Conservation (phyloP, 1,139 yeast species). For the Geotrichum restrictum region DNA sequence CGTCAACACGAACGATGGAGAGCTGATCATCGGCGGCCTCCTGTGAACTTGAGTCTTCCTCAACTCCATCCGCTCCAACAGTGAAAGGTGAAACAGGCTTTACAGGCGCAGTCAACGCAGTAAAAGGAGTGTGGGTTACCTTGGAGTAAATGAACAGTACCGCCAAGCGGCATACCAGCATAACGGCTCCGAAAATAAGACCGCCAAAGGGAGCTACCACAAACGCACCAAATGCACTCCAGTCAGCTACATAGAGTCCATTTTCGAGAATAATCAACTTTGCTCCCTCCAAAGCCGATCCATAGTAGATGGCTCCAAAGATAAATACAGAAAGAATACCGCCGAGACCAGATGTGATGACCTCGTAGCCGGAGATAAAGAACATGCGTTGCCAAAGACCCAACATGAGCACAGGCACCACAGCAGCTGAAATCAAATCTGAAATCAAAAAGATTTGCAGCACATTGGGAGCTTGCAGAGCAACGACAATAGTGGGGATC, state of each 20-base stretch:
- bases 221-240: constrained; percentile 95
- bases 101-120: constrained; percentile 52
- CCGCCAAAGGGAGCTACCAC: constrained; percentile 88
- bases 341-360: constrained; percentile 78
- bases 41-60: background rate
- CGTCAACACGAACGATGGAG: background rate
- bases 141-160: constrained; percentile 42
- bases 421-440: constrained; percentile 80
- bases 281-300: constrained; percentile 73
- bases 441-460: constrained; percentile 86
- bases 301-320: constrained; percentile 77
- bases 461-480: constrained; percentile 75
- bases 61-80: constrained; percentile 6
- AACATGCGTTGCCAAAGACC: constrained; percentile 64
- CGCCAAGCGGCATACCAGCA: constrained; percentile 51
- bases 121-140: constrained; percentile 47
- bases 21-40: background rate
- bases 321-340: constrained; percentile 75
- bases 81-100: constrained; percentile 22
- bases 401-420: constrained; percentile 78
- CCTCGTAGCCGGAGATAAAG: constrained; percentile 75
- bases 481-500: constrained; percentile 82
- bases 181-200: constrained; percentile 52
- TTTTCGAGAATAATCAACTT: constrained; percentile 64
- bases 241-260: constrained; percentile 77